Base-by-base conservation (phyloP, 2,329 filamentous ascomycete species). In the Verticillium isaacii region DNA sequence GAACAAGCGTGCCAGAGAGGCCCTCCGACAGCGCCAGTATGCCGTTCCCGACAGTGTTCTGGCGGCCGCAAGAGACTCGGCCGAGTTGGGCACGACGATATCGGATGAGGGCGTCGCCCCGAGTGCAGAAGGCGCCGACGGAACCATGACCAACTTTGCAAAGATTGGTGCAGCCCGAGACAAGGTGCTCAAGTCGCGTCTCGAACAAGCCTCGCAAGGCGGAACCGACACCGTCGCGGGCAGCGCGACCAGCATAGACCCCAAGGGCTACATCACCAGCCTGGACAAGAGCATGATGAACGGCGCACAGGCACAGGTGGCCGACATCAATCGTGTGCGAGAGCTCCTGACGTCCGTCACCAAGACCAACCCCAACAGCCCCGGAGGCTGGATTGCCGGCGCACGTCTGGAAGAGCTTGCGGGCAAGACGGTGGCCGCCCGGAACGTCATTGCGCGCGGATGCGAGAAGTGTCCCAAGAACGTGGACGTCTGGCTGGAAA, bases 101-200 rank as follows among this genome's bases (percentile, higher is more conserved):
- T 84, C 88, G 55, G 92, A 96, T 41, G 93, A 97, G 64, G 90
- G 87, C 1, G 75, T 78, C 1, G 76, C 82, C n/a, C 77, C 79
- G 12, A 79, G 75, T 23, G 69, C 72, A 2, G 78, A 82, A 57
- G 77, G 75, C 32, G 84, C 88, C 62, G 93, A 97, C 70, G 93
- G 94, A 2, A 96, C 93, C 1, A 95, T 97, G 86, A 99, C 94
- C 12, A 97, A 99, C 73, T 99, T 99, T 73, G 94, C 94, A 55
- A 91, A 97, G 74, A 98, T 99, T 65, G 95, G 96, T 76, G 93
- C 93, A 55, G 96, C 95, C 23, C 88, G 95, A 78, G 92, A 97
- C 79, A 97, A 97, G 76, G 95, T 97, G 50, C 84, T 99, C 60
- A 90, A 97, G 73, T 94, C 96, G n/a, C 89, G 92, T 67, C 82